phyloP scores from a whole-genome alignment of 257 asterid genomes.

The Fraxinus quadrangulata region DNA sequence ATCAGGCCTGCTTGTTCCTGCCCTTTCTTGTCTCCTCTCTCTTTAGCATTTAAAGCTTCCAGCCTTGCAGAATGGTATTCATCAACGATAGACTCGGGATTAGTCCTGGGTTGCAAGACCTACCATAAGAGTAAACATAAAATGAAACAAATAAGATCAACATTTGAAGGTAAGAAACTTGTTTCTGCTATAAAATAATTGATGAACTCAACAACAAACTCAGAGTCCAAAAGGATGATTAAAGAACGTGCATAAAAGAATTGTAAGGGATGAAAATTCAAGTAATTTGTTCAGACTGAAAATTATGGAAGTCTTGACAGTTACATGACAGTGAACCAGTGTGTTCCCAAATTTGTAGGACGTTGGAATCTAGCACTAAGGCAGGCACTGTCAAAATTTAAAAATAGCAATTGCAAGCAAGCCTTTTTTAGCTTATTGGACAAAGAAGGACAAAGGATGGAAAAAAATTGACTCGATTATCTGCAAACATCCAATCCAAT shows the following conservation, averaged over 20 bases:
- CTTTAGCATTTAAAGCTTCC: constrained; percentile 84
- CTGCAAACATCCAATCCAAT: not conserved
- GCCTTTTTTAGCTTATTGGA: constrained; percentile 5
- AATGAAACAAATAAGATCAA: constrained; percentile 12
- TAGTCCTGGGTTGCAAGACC: constrained; percentile 61
- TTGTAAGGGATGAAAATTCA: constrained; percentile 10
- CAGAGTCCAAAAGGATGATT: constrained; percentile 3
- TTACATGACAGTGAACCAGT: constrained; percentile 19
- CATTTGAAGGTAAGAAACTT: constrained; percentile 18
- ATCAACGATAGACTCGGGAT: constrained; percentile 59
- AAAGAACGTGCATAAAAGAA: not conserved
- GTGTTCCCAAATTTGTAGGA: constrained; percentile 8
- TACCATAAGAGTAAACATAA: constrained; percentile 33
- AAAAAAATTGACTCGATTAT: constrained; percentile 9
- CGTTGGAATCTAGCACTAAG: not conserved
- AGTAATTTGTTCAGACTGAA: constrained; percentile 20
- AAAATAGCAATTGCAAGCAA: not conserved
- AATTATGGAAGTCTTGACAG: not conserved
- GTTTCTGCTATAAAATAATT: constrained; percentile 2
- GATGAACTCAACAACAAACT: constrained; percentile 8
- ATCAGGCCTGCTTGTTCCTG: constrained; percentile 75
- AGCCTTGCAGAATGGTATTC: constrained; percentile 84
- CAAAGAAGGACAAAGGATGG: constrained; percentile 11
- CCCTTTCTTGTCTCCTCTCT: constrained; percentile 70
- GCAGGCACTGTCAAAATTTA: constrained; percentile 11